Evolutionary conservation across 2,329 filamentous ascomycete genomes (phyloP), one percentile per base, ranked within the genome.

Genomic region (Periconia macrospinosa): DNA sequence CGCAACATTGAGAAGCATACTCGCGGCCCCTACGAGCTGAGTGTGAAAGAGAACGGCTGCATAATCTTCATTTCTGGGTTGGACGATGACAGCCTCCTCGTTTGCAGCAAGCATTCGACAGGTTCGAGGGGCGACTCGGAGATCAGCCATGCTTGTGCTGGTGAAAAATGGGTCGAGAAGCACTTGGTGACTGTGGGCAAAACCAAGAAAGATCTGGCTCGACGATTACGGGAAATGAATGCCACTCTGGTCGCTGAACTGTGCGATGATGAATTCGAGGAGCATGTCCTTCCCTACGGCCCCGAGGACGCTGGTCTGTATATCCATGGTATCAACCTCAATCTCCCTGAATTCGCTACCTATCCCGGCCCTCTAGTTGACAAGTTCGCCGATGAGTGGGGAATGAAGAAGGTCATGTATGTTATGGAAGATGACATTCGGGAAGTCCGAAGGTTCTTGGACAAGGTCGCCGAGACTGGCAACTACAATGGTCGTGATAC

Each of bases 71-170:
- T 99, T 43, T 88, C 92, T 15, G 94, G 92, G 14, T 80, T 99
- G 19, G 90, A 95, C 66, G 92, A 97, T 66, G 92, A 86, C 35
- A 91, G 90, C 1, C 79, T 99, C 10, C 80, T 99, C 8, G 92
- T 99, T n/a, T 97, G 93, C 83, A 97, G 93, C 81, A 99, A 99
- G 71, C 94, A 99, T 73, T 97, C 94, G 0, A 97, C 92, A 0
- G 94, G 94, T 7, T 79, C 85, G 20, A 84, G 93, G n/a, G 76
- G 75, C 19, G 91, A 95, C 68, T 76, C 80, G 6, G 82, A 86
- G 30, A 61, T 89, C 53, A 97, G 91, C 75, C 94, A 99, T 78
- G 91, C 94, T 2, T 81, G 83, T 54, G 91, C 86, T 3, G 94
- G 93, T 44, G 92, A 97, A 78, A 76, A 76, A 54, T 93, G 91